Base-by-base conservation (phyloP, 2,329 filamentous ascomycete species). In the Cladosporium sp. region DNA sequence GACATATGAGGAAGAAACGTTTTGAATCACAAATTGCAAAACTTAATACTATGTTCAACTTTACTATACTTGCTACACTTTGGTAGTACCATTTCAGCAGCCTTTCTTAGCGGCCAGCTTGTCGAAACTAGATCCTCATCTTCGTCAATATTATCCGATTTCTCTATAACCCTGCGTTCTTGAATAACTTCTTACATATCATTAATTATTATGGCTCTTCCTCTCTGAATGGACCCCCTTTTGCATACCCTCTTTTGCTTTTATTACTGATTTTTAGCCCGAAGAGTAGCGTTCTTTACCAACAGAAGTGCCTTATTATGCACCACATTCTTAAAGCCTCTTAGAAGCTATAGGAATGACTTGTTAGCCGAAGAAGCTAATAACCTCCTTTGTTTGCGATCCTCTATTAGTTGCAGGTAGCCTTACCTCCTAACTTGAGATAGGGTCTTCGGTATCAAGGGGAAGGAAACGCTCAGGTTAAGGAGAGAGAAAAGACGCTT, bases 381-480 rank as follows among this genome's bases (percentile, higher is more conserved):
- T 24, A 10, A 42, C 5, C 19, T 24, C 19, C 19, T 42, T 42
- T 10, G 2, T 24, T 42, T 42, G 19, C 39, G 19, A 24, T 42
- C 22, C 19, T 42, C 39, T 50, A 17, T 20, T 6, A 50, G 22
- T 22, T 36, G n/a, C 4, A 50, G 28, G 3, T 50, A 10, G 7
- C 17, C 7, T 50, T 37, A 10, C 9, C 20, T 35, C 15, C 36
- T 50, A 13, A 37, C 36, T 17, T 36, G 1, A 37, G 32, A 13
- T 25, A 50, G 10, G 36, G 32, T 50, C 19, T 25, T 50, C 36
- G 15, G 32, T 37, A 17, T 37, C n/a, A 83, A 85, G 0, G 92
- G 91, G 65, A 87, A 95, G n/a, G 90, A 89, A 66, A 97, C 96
- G 60, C 83, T 82, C 17, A 86, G 84, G 67, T 97, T 86, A 62